Conservation (phyloP, 345 rosid species). For the Eucalyptus leucophloia region DNA sequence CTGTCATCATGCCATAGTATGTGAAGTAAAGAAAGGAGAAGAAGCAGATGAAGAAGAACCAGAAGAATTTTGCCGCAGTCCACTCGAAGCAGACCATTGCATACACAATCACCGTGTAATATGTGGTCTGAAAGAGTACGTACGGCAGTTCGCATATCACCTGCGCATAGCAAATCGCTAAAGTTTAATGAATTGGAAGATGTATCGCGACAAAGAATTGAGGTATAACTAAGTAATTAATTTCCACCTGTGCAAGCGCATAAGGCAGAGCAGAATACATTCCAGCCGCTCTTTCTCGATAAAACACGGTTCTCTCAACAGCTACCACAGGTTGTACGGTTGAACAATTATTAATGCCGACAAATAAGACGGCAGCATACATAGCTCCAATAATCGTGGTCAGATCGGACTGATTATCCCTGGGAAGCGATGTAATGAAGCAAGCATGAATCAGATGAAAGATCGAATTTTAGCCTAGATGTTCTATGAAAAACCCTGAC, state of each 20-base stretch:
- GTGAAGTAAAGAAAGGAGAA: conserved; percentile 94
- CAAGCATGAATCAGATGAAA: not conserved
- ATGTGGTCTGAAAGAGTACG: conserved; percentile 46
- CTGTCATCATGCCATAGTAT: conserved; percentile 95
- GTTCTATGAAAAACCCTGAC: not conserved
- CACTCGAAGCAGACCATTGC: conserved; percentile 77
- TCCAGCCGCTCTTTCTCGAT: conserved; percentile 72
- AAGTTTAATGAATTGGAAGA: not conserved
- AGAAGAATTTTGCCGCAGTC: conserved; percentile 61
- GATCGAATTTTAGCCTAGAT: not conserved
- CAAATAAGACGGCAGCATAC: conserved; percentile 50
- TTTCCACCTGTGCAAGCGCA: conserved; percentile 51
- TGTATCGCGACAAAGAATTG: not conserved
- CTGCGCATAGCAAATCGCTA: conserved; percentile 15
- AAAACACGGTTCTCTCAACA: conserved; percentile 65
- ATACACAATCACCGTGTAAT: conserved; percentile 60
- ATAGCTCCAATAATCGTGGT: conserved; percentile 60
- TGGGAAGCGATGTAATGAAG: not conserved
- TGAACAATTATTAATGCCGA: conserved; percentile 54
- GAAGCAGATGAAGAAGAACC: conserved; percentile 79
- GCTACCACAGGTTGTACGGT: conserved; percentile 66
- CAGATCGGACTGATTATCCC: conserved; percentile 35
- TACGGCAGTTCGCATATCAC: conserved; percentile 71
- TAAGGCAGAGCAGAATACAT: conserved; percentile 71
- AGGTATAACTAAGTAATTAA: not conserved